These are phyloP conservation scores for Royoungia palumana DNA, from an alignment of 768 basidiomycete species.

Conservation along the genomic window DNA sequence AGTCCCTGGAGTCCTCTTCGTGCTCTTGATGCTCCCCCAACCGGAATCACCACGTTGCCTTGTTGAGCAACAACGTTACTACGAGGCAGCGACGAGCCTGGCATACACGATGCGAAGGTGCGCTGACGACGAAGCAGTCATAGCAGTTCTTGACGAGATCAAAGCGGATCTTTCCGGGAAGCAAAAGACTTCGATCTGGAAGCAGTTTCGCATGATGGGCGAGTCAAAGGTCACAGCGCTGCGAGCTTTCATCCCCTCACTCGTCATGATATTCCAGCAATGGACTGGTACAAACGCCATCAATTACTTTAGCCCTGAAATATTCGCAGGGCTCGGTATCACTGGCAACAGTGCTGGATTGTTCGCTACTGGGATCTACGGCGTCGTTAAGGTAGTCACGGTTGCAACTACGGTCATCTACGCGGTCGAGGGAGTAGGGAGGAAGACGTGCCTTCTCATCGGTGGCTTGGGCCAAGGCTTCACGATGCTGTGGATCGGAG, in stretches of 20 bases:
- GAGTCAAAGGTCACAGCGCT: slow-evolving; percentile 41
- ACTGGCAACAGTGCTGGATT: slow-evolving; percentile 40
- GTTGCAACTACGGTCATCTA: slow-evolving; percentile 40
- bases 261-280: slow-evolving; percentile 47
- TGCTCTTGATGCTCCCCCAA: slow-evolving; percentile 44
- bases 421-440: slow-evolving; percentile 47
- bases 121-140: slow-evolving; percentile 34
- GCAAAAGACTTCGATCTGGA: slow-evolving; percentile 30
- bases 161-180: slow-evolving; percentile 46
- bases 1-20: slow-evolving; percentile 49
- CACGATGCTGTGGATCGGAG: slow-evolving; percentile 39
- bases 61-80: slow-evolving; percentile 43
- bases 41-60: slow-evolving; percentile 60
- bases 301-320: slow-evolving; percentile 52
- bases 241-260: slow-evolving; percentile 44
- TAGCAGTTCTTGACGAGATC: slow-evolving; percentile 43
- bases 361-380: slow-evolving; percentile 48
- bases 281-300: slow-evolving; percentile 56
- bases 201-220: slow-evolving; percentile 42
- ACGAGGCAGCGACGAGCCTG: slow-evolving; percentile 39
- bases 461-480: slow-evolving; percentile 47
- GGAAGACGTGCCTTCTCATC: slow-evolving; percentile 47
- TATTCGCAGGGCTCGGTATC: slow-evolving; percentile 49
- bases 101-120: slow-evolving; percentile 35
- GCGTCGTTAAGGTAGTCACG: slow-evolving; percentile 40